phyloP scores from a whole-genome alignment of 2,329 filamentous ascomycete genomes.

The Scedosporium dehoogii region DNA sequence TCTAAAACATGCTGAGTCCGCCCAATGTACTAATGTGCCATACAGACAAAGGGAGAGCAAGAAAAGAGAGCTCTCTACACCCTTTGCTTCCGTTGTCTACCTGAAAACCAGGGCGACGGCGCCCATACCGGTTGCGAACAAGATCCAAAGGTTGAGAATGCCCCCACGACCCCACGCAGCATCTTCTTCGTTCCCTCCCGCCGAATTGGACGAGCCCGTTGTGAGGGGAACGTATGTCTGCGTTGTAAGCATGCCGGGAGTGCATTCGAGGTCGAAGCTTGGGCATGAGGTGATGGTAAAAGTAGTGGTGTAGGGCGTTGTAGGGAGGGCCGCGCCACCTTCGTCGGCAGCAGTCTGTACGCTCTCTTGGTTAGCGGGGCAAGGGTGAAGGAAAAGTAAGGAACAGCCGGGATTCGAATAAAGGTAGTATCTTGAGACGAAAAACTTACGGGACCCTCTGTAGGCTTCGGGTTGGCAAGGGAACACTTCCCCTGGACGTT shows the following conservation, averaged over 20 bases:
- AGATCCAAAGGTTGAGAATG: not conserved
- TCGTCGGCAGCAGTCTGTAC: not conserved
- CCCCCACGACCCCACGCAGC: not conserved
- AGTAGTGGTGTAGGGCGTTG: constrained; percentile 4
- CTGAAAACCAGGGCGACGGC: not conserved
- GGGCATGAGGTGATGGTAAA: constrained; percentile 5
- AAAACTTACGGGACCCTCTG: constrained; percentile 1
- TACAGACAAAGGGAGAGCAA: too few species aligned
- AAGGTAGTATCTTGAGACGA: not conserved
- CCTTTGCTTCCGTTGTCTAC: not conserved
- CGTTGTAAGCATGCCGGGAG: not conserved
- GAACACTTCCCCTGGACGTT: constrained; percentile 23
- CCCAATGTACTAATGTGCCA: too few species aligned
- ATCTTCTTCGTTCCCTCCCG: not conserved
- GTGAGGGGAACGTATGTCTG: not conserved
- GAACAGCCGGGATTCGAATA: not conserved
- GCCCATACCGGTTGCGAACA: not conserved
- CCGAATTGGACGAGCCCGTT: not conserved
- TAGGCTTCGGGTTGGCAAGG: not conserved
- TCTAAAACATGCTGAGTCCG: not conserved
- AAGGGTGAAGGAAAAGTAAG: not conserved
- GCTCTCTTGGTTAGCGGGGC: not conserved
- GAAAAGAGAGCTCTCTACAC: too few species aligned
- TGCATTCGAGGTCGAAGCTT: not conserved
- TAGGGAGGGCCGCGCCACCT: not conserved